Evolutionary conservation across 805 yeast genomes (phyloP), one percentile per base, ranked within the genome.

Genomic region (Candida endomychidarum): DNA sequence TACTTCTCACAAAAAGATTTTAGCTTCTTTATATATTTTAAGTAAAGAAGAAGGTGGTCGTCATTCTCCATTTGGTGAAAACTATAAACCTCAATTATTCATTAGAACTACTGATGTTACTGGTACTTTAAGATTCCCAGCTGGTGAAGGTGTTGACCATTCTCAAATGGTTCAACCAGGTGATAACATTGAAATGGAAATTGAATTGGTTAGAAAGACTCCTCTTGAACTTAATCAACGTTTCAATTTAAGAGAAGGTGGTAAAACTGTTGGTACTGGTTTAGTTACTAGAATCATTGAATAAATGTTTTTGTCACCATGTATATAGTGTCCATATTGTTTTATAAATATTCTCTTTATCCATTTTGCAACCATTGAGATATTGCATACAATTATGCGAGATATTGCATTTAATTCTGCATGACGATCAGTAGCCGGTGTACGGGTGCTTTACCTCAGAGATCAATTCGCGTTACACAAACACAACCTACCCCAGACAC

Each of bases 201-300:
- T 91, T 63, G 85, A 84, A 63, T 77, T 91, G 62, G 82, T 85
- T 50, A 86, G 80, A 74, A 93, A 96, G 65, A 86, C 95, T 54
- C 95, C 98, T 47, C 60, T 93, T 50, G 99, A 93, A 78, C 83
- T 84, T 58, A 95, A 95, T 67, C 96, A 90, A 78, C 86, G 98
- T 74, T 93, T 93, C 85, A 93, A 93, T 82, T 78, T 93, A 67
- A 93, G 99, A 82, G 99, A 93, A 77, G 97, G 98, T 74, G 97
- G 97, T 67, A 86, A 85, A 76, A 93, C 99, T 52, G 97, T 93
- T 53, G 99, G 96, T 71, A 93, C 99, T 53, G 99, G 99, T 77
- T 75, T 93, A 75, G 80, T 93, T 57, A 93, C 99, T 58, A 83
- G 96, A 72, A 82, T 88, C 67, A 66, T 86, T 51, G 91, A 83